Percentiles rank a stretch among this genome's conserved stretches.
These are phyloP conservation scores for Sugiyamaella boreocaroliniensis DNA, from an alignment of 805 yeast species.

Conservation along the genomic window DNA sequence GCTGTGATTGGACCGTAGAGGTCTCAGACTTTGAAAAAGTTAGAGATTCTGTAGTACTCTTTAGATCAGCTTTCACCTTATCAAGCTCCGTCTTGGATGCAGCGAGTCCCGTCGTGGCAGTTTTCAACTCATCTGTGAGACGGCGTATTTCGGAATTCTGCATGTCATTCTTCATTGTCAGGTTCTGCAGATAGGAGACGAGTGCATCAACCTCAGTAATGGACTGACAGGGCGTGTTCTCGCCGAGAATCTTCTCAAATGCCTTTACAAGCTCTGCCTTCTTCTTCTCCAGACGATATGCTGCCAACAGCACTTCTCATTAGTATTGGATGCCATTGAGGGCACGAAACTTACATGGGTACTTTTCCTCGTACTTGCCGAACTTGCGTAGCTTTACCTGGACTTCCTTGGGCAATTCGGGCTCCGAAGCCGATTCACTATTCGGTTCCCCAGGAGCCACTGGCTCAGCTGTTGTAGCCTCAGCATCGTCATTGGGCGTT, in stretches of 20 bases:
- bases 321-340: background rate
- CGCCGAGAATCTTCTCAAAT: slow-evolving; percentile 67
- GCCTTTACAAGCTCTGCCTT: slow-evolving; percentile 50
- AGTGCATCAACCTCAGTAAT: slow-evolving; percentile 67
- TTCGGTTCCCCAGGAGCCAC: too few species aligned
- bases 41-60: background rate
- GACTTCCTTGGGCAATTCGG: slow-evolving; percentile 49
- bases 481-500: slow-evolving; percentile 2
- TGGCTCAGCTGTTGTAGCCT: background rate
- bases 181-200: slow-evolving; percentile 59
- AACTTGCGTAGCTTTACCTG: slow-evolving; percentile 64
- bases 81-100: background rate
- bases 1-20: background rate
- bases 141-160: slow-evolving; percentile 60
- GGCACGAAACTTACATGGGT: slow-evolving; percentile 46
- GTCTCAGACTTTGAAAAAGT: background rate
- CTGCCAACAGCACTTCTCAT: slow-evolving; percentile 48
- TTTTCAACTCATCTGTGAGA: slow-evolving; percentile 24
- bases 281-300: slow-evolving; percentile 74
- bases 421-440: slow-evolving; percentile 22
- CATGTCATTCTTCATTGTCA: slow-evolving; percentile 53
- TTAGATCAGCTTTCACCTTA: background rate
- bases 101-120: background rate
- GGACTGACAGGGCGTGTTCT: slow-evolving; percentile 72
- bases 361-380: slow-evolving; percentile 81